Evolutionary conservation across 2,329 filamentous ascomycete species (phyloP).

Genomic region (Cladophialophora bantiana): DNA sequence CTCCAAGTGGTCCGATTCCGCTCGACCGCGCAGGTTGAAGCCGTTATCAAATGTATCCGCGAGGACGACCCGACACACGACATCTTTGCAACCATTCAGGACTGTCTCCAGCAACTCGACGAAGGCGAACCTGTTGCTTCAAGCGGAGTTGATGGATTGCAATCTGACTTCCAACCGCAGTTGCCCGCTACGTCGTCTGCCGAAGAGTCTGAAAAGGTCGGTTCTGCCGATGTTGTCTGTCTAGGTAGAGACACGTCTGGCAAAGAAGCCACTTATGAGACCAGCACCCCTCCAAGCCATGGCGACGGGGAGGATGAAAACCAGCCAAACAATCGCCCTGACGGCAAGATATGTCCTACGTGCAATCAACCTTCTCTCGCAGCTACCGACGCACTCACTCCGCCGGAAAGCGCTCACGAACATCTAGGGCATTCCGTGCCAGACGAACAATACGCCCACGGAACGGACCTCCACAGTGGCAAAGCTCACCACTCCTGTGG

Average conservation of each 20-base stretch:
- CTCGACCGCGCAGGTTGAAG: not conserved
- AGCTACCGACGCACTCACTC: not conserved
- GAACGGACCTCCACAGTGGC: not conserved
- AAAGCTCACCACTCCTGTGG: not conserved
- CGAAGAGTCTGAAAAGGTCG: not conserved
- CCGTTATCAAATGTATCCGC: not conserved
- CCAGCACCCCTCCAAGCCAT: not conserved
- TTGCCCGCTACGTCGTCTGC: not conserved
- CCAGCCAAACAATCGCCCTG: not conserved
- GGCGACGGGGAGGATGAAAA: not conserved
- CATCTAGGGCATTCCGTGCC: not conserved
- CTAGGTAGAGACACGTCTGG: not conserved
- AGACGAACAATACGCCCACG: not conserved
- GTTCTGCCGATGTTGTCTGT: not conserved
- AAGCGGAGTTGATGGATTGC: not conserved
- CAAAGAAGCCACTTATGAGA: not conserved
- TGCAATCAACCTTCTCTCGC: not conserved
- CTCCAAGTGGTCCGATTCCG: not conserved
- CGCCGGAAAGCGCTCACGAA: not conserved
- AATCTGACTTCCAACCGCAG: not conserved
- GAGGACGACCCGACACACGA: not conserved
- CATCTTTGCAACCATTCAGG: slow-evolving; percentile 2
- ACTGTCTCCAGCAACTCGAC: slow-evolving; percentile 7
- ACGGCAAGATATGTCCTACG: not conserved
- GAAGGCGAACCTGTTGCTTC: not conserved